These are phyloP conservation scores for Haplosporangium sp. DNA, from an alignment of 371 early-diverging fungal species.

Conservation along the genomic window DNA sequence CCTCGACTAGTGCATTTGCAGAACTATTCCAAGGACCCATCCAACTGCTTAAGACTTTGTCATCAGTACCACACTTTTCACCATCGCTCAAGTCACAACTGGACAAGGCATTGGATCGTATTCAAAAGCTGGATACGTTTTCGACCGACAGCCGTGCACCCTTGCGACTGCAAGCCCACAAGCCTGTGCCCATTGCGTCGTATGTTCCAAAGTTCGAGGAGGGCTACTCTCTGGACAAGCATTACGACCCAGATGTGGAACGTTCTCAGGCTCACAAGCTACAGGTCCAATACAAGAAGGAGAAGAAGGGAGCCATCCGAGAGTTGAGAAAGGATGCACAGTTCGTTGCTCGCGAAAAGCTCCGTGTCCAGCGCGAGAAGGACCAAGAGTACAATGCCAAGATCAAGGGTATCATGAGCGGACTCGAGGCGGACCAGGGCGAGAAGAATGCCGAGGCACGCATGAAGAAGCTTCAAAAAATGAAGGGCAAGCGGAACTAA, in stretches of 20 bases:
- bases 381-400: conserved; percentile 87
- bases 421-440: conserved; percentile 80
- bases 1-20: conserved; percentile 66
- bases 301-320: conserved; percentile 92
- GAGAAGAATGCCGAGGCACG: conserved; percentile 79
- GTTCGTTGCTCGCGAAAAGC: conserved; percentile 84
- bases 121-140: conserved; percentile 67
- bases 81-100: conserved; percentile 36
- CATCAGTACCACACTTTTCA: conserved; percentile 23
- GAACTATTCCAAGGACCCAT: conserved; percentile 69
- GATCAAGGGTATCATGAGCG: conserved; percentile 88
- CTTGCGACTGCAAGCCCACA: conserved; percentile 84
- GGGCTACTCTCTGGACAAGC: conserved; percentile 83
- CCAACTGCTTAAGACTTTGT: conserved; percentile 54
- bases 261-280: conserved; percentile 81
- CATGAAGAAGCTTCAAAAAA: conserved; percentile 63
- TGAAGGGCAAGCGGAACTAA: conserved; percentile 53
- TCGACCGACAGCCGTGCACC: conserved; percentile 72
- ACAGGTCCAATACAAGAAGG: conserved; percentile 84
- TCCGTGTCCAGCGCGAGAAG: conserved; percentile 77
- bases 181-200: conserved; percentile 90
- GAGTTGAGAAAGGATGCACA: conserved; percentile 94
- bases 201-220: conserved; percentile 93
- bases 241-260: conserved; percentile 85
- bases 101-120: conserved; percentile 50